phyloP scores from a whole-genome alignment of 306 rosid genomes.

The Parietaria judaica region DNA sequence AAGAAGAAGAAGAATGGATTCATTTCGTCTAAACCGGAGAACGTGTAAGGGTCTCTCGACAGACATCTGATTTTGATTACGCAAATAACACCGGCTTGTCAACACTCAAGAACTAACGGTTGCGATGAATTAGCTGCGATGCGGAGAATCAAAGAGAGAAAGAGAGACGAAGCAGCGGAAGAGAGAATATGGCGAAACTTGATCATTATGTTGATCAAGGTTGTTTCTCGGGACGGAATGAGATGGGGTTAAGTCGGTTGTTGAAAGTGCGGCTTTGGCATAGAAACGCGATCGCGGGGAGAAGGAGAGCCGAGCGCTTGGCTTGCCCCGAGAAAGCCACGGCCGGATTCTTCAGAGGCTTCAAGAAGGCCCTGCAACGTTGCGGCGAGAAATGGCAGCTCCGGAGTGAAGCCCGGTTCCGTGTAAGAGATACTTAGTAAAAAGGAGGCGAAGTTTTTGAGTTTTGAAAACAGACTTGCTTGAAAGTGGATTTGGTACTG shows the following conservation, averaged over 20 bases:
- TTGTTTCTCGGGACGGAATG: slow-evolving; percentile 2
- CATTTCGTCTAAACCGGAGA: slow-evolving; percentile 24
- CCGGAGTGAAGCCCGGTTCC: not conserved
- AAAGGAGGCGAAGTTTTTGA: slow-evolving; percentile 13
- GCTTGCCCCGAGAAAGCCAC: slow-evolving; percentile 28
- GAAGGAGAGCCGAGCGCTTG: slow-evolving; percentile 21
- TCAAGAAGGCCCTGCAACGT: slow-evolving; percentile 40
- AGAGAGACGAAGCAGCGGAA: slow-evolving; percentile 25
- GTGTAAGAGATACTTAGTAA: slow-evolving; percentile 21
- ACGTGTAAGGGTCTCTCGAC: slow-evolving; percentile 30
- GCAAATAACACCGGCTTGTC: not conserved
- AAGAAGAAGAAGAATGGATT: slow-evolving; percentile 39
- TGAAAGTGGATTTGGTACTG: not conserved
- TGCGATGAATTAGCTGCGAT: slow-evolving; percentile 22
- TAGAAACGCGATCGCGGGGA: slow-evolving; percentile 29
- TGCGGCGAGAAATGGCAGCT: slow-evolving; percentile 33
- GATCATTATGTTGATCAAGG: slow-evolving; percentile 21
- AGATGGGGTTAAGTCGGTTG: slow-evolving; percentile 26
- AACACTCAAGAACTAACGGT: not conserved
- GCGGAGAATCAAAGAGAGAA: slow-evolving; percentile 18
- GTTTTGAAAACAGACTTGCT: not conserved
- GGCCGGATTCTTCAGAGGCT: slow-evolving; percentile 36
- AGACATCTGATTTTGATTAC: not conserved
- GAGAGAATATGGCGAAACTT: slow-evolving; percentile 38
- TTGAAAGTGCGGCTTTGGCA: slow-evolving; percentile 46